phyloP scores from a whole-genome alignment of 2,329 filamentous ascomycete species.

The Claviceps maximensis region DNA sequence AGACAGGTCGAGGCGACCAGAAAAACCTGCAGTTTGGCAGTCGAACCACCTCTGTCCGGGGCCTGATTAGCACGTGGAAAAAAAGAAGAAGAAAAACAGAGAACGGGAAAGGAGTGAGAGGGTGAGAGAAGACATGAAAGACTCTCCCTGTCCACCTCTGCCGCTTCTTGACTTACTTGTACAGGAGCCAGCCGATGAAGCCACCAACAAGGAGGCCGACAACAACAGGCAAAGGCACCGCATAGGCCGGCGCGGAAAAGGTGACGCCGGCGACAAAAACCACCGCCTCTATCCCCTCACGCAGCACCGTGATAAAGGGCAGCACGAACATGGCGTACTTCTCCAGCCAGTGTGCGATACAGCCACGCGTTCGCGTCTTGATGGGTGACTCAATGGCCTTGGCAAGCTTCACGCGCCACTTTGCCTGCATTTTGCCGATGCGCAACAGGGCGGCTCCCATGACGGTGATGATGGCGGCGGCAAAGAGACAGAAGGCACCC shows the following conservation, averaged over 20 bases:
- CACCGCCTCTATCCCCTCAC: conserved; percentile 76
- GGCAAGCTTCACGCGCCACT: conserved; percentile 76
- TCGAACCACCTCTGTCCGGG: conserved; percentile 25
- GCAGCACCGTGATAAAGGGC: conserved; percentile 76
- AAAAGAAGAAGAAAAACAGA: neutral
- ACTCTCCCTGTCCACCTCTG: too few relatives aligned
- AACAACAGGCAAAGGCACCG: conserved; percentile 67
- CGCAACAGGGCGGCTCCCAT: conserved; percentile 72
- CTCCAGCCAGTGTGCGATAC: conserved; percentile 51
- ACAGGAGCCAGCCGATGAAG: conserved; percentile 59
- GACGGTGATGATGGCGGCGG: conserved; percentile 65
- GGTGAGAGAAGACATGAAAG: too few relatives aligned
- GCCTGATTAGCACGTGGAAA: neutral
- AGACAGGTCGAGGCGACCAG: conserved; percentile 72
- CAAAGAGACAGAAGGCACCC: conserved; percentile 62
- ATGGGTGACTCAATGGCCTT: conserved; percentile 46
- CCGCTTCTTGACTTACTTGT: conserved; percentile 45
- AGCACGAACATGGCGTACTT: conserved; percentile 79
- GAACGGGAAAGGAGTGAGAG: neutral
- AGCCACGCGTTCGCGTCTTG: conserved; percentile 28
- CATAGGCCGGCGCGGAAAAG: conserved; percentile 57
- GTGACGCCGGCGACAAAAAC: conserved; percentile 79
- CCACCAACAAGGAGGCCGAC: conserved; percentile 55
- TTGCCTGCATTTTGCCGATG: conserved; percentile 70
- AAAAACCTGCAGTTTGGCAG: conserved; percentile 50